phyloP scores from a whole-genome alignment of 2,329 filamentous ascomycete species.

The Myriangium duriaei region DNA sequence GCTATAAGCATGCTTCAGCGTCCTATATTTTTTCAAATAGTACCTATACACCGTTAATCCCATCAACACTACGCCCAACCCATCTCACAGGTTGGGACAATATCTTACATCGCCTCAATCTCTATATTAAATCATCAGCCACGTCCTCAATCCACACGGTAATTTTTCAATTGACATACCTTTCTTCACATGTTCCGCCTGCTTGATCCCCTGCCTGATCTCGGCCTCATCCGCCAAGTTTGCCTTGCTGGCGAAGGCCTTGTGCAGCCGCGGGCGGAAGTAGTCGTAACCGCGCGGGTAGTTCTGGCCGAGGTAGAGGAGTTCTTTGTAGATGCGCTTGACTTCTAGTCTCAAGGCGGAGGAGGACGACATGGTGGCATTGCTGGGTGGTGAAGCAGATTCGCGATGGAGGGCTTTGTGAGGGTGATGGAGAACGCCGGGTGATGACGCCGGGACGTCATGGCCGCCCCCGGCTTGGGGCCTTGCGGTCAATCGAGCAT shows the following conservation, averaged over 20 bases:
- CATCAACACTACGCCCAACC: constrained; percentile 12
- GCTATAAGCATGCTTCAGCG: constrained; percentile 4
- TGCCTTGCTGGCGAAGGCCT: constrained; percentile 69
- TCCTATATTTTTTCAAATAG: constrained; percentile 8
- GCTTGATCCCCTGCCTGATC: constrained; percentile 62
- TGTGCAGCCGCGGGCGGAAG: constrained; percentile 69
- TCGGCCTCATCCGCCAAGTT: constrained; percentile 56
- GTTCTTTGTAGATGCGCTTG: constrained; percentile 81
- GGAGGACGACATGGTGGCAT: constrained; percentile 13
- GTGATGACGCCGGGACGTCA: too few species aligned
- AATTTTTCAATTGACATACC: constrained; percentile 36
- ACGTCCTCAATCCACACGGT: background rate
- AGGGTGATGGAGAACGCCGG: too few species aligned
- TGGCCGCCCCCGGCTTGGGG: too few species aligned
- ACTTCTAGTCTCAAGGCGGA: constrained; percentile 60
- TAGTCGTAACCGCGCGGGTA: constrained; percentile 79
- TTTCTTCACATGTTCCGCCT: constrained; percentile 84
- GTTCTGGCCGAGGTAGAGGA: constrained; percentile 70
- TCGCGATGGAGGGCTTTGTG: too few species aligned
- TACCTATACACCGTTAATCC: constrained; percentile 9
- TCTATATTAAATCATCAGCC: constrained; percentile 39
- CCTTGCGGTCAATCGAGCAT: too few species aligned
- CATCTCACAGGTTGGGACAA: constrained; percentile 10
- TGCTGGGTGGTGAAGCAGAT: too few species aligned
- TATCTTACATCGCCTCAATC: constrained; percentile 76